phyloP scores from a whole-genome alignment of 1,284 basidiomycete genomes.

The Paramarasmius palmivorus region DNA sequence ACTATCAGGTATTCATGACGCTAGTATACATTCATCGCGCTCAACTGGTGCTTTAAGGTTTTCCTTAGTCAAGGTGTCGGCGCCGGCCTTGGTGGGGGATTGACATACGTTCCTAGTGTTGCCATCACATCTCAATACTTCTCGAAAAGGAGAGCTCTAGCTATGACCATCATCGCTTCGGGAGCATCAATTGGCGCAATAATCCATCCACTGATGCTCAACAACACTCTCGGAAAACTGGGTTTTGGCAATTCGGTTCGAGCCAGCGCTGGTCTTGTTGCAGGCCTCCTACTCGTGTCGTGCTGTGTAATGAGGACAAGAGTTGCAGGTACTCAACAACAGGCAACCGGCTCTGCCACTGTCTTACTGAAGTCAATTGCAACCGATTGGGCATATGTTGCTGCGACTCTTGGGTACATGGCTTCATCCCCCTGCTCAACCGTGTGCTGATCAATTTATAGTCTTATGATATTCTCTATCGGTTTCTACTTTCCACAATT shows the following conservation, averaged over 20 bases:
- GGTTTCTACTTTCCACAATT: slow-evolving; percentile 31
- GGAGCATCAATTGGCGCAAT: slow-evolving; percentile 13
- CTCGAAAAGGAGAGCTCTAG: slow-evolving; percentile 29
- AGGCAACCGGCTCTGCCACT: slow-evolving; percentile 9
- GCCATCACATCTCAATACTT: slow-evolving; percentile 35
- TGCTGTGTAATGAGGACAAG: slow-evolving; percentile 27
- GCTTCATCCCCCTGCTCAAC: not conserved
- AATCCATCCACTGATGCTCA: slow-evolving; percentile 14
- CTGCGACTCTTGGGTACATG: slow-evolving; percentile 19
- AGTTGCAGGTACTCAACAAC: slow-evolving; percentile 12
- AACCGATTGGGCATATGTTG: slow-evolving; percentile 16
- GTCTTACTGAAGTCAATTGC: slow-evolving; percentile 13
- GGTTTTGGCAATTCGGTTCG: slow-evolving; percentile 34
- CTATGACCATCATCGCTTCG: slow-evolving; percentile 34
- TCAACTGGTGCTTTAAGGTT: slow-evolving; percentile 2
- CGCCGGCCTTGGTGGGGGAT: slow-evolving; percentile 13
- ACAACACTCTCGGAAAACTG: slow-evolving; percentile 24
- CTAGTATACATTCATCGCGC: not conserved
- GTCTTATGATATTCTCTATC: slow-evolving; percentile 18
- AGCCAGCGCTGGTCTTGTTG: slow-evolving; percentile 24
- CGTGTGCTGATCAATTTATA: slow-evolving; percentile 5
- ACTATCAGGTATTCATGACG: slow-evolving; percentile 22
- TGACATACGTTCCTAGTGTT: slow-evolving; percentile 23
- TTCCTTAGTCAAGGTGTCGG: slow-evolving; percentile 16
- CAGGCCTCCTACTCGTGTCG: slow-evolving; percentile 25